phyloP scores from a whole-genome alignment of 495 filamentous ascomycete genomes.

The Podospora tetraspora region DNA sequence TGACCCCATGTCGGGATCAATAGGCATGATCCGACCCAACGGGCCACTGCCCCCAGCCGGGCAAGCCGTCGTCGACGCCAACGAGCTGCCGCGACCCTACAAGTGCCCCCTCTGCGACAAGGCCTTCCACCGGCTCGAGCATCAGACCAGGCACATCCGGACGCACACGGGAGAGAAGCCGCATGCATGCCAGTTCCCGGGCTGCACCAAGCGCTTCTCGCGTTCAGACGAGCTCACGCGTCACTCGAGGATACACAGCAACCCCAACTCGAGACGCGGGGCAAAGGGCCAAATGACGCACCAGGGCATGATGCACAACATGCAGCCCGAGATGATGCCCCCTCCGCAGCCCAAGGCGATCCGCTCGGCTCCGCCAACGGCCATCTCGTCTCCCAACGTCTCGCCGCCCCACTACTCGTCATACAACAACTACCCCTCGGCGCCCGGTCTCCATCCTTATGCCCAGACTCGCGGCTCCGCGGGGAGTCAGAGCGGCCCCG shows the following conservation, averaged over 20 bases:
- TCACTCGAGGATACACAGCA: conserved; percentile 97
- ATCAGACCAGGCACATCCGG: conserved; percentile 95
- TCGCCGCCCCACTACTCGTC: conserved; percentile 86
- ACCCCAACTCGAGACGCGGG: conserved; percentile 90
- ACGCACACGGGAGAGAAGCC: conserved; percentile 99
- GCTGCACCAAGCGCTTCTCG: conserved; percentile 96
- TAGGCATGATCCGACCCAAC: conserved; percentile 65
- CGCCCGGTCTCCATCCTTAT: conserved; percentile 58
- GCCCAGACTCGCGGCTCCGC: conserved; percentile 48
- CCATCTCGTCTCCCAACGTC: conserved; percentile 87
- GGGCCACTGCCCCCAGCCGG: conserved; percentile 53
- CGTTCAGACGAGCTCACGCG: conserved; percentile 94
- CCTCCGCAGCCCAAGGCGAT: conserved; percentile 61
- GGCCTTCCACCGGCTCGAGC: conserved; percentile 96
- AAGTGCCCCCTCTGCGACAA: conserved; percentile 98
- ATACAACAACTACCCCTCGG: conserved; percentile 60
- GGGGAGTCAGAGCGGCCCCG: conserved; percentile 51
- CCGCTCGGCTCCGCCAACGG: conserved; percentile 84
- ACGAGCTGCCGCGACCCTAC: conserved; percentile 89
- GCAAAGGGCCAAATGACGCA: conserved; percentile 67
- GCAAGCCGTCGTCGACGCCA: conserved; percentile 45
- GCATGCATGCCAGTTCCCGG: conserved; percentile 87
- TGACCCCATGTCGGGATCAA: conserved; percentile 51
- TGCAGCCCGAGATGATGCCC: conserved; percentile 65
- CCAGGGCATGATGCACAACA: conserved; percentile 24